Evolutionary conservation across 1,284 basidiomycete genomes (phyloP), one percentile per base, ranked within the genome.

Genomic region (Moniliophthora roreri): DNA sequence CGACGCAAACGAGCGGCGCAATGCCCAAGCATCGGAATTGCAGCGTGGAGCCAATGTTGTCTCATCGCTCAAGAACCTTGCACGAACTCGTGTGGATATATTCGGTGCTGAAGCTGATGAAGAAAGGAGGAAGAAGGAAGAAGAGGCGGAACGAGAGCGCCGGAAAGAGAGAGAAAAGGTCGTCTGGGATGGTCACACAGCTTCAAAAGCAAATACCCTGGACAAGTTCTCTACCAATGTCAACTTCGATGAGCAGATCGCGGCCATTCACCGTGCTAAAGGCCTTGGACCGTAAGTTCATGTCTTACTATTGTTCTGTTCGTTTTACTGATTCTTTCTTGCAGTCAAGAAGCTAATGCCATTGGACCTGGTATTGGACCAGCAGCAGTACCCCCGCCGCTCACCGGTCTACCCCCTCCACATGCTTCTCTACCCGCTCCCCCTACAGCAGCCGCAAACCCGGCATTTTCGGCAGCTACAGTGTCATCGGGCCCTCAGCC

Each of bases 181-280:
- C 60, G 89, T 95, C 54, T 97, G 95, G 94, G 94, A 97, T 70
- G 95, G 94, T 63, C 94, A 96, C 69, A 94, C 93, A 2, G 89
- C 91, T 47, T 90, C 91, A 48, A 95, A 94, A 69, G 86, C 87
- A 42, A 85, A 85, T 63, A 95, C 92, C 1, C 77, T 94, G 64
- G 87, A 93, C 76, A 93, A 92, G 61, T 98, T 89, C 77, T 93
- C 93, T 53, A 86, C 86, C 13, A 89, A 89, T 59, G 93, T 91
- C 74, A 93, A 91, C 67, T 86, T 96, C 66, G 93, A 97, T 72
- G 93, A 96, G 65, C 93, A 96, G 68, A 96, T 97, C 69, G 91
- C 92, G 40, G 92, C 93, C 45, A 91, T 96, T 56, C 93, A 95
- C 72, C 87, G 90, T 55, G 83, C 91, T 21, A 92, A 93, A 68